Conservation (phyloP, 1,284 basidiomycete species). For the Naganishia albida region DNA sequence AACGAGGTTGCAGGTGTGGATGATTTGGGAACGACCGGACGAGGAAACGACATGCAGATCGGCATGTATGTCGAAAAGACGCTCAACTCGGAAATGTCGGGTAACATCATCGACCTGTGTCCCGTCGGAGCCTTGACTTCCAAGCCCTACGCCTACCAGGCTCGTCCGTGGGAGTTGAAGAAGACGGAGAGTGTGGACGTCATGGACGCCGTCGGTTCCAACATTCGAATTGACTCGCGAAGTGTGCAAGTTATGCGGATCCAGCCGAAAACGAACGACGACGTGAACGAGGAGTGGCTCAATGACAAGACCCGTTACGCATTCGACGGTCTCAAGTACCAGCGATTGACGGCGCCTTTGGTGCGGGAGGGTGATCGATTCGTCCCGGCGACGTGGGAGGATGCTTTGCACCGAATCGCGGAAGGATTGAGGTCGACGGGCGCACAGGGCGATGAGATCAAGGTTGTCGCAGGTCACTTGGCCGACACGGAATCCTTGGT, state of each 20-base stretch:
- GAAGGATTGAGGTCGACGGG: slow-evolving; percentile 77
- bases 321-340: slow-evolving; percentile 92
- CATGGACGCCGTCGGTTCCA: slow-evolving; percentile 96
- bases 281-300: slow-evolving; percentile 99
- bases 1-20: slow-evolving; percentile 99
- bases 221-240: slow-evolving; percentile 94
- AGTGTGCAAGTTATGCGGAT: slow-evolving; percentile 97
- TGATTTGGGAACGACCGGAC: slow-evolving; percentile 93
- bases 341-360: slow-evolving; percentile 89
- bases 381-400: slow-evolving; percentile 88
- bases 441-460: slow-evolving; percentile 91
- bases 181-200: slow-evolving; percentile 97
- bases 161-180: slow-evolving; percentile 98
- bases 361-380: slow-evolving; percentile 91
- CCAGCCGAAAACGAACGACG: slow-evolving; percentile 93
- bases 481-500: slow-evolving; percentile 94
- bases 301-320: slow-evolving; percentile 98
- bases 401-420: slow-evolving; percentile 77
- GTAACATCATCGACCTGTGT: slow-evolving; percentile 96
- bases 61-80: slow-evolving; percentile 98
- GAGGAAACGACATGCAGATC: slow-evolving; percentile 98
- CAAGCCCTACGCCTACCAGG: slow-evolving; percentile 97
- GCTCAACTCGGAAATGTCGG: slow-evolving; percentile 95
- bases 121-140: slow-evolving; percentile 93
- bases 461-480: slow-evolving; percentile 87